These are phyloP conservation scores for Silene vulgaris DNA, from an alignment of 179 eudicot genomes.

Conservation along the genomic window DNA sequence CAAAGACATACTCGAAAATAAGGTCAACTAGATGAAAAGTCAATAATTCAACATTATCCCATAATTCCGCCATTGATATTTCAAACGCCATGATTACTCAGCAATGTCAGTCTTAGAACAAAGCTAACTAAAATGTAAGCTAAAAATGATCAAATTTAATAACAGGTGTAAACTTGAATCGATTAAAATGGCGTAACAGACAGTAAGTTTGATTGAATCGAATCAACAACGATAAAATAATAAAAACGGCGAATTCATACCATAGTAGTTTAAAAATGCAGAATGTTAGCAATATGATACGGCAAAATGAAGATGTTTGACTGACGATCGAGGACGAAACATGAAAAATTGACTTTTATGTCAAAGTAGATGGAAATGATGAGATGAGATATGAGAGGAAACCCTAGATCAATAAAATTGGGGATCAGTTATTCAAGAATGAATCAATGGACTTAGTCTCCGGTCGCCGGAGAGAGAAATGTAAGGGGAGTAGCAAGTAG, in stretches of 20 bases:
- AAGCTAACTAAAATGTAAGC: not conserved
- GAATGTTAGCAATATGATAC: not conserved
- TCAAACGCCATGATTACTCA: not conserved
- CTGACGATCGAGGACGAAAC: not conserved
- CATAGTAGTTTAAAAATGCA: not conserved
- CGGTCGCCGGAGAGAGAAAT: constrained; percentile 21
- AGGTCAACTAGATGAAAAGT: not conserved
- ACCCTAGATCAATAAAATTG: not conserved
- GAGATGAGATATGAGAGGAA: no score
- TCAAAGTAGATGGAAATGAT: no score
- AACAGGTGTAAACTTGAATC: not conserved
- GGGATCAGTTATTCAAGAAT: not conserved
- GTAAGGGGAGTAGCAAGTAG: not conserved
- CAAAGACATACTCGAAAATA: no score
- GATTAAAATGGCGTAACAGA: not conserved
- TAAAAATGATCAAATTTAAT: not conserved
- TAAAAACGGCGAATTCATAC: not conserved
- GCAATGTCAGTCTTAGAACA: not conserved
- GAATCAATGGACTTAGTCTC: constrained; percentile 6
- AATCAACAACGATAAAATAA: constrained; percentile 3
- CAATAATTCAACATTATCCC: not conserved
- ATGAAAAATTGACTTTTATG: not conserved
- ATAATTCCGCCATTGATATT: not conserved
- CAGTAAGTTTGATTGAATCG: not conserved
- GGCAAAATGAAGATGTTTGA: not conserved